A percentile compares a stretch with the other conserved stretches of the same genome.
Evolutionary conservation across 768 basidiomycete genomes (phyloP).

Genomic region (Tricholomella constricta): DNA sequence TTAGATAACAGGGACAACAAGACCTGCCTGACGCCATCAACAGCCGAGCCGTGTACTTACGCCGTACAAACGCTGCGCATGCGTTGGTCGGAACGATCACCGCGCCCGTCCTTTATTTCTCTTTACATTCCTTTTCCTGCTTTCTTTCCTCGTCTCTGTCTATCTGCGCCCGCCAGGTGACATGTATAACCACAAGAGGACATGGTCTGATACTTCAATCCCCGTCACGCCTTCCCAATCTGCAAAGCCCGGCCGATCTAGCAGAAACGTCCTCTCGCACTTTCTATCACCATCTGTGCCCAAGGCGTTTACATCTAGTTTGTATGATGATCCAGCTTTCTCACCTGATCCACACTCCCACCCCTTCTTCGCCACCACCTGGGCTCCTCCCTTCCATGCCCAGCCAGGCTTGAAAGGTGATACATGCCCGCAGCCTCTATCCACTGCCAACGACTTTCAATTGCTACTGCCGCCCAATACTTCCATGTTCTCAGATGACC

Average conservation of each 20-base stretch:
- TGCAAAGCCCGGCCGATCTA: conserved; percentile 3
- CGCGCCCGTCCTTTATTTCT: neutral
- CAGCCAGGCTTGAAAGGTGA: conserved; percentile 34
- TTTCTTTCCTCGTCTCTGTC: neutral
- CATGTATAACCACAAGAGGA: conserved; percentile 7
- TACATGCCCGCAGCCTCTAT: neutral
- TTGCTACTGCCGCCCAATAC: conserved; percentile 36
- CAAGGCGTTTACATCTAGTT: conserved; percentile 4
- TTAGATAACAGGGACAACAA: conserved; percentile 4
- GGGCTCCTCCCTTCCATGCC: conserved; percentile 28
- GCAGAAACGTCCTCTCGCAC: conserved; percentile 12
- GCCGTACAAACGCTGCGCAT: neutral
- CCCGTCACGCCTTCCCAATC: conserved; percentile 1
- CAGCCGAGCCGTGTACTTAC: neutral
- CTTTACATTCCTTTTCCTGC: neutral
- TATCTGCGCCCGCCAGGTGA: neutral
- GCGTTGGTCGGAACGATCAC: neutral
- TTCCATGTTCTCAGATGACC: conserved; percentile 20
- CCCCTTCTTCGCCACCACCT: conserved; percentile 41
- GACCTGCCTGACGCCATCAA: neutral
- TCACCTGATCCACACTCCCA: conserved; percentile 55
- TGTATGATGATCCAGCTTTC: conserved; percentile 59
- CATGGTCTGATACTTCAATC: conserved; percentile 11
- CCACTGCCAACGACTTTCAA: conserved; percentile 21
- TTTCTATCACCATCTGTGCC: conserved; percentile 19